Base-by-base conservation (phyloP, 2,329 filamentous ascomycete species). In the Trichoderma sp. region DNA sequence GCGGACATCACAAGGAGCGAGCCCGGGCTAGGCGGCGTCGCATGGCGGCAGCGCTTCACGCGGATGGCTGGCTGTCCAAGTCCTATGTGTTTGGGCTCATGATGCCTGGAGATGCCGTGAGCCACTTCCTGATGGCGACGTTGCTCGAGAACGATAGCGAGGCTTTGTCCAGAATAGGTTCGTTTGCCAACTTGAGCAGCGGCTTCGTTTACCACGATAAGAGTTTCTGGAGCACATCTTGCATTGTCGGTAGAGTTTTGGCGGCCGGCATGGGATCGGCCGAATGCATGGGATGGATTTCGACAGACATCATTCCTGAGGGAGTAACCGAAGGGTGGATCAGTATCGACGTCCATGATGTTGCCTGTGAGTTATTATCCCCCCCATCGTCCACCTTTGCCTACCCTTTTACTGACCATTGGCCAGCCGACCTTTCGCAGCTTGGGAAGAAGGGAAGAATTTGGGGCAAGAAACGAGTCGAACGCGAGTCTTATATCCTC, bases 281-380 rank as follows among this genome's bases (percentile, higher is more conserved):
- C 0, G 89, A 91, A 75, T 89, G 89, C 75, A 88, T 91, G 87
- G 89, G 89, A 63, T 90, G 89, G 89, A 82, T 91, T 65, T 89
- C 88, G 13, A 89, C 86, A 35, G 85, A 88, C 65, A 82, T 90
- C 21, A 74, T 84, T 1, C 88, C 88, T 0, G 76, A 81, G 14
- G 85, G 83, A 0, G 73, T 85, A 19, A 79, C 78, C 7, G 85
- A 88, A 58, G 87, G 87, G 11, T 90, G 88, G 87, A 77, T 89
- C 21, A 85, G 87, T 68, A 83, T 90, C 58, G 84, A 87, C 27
- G 84, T 84, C 16, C 83, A 87, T 63, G 82, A 86, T 63, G 81
- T 87, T 31, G 77, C 80, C 52, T 85, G 86, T 86, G 79, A 79
- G 83, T 74, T 55, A 61, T 5, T 37, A 47, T 35, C 55, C 55